phyloP scores from a whole-genome alignment of 352 stramenopile genomes.

The Vaucheria bursata region DNA sequence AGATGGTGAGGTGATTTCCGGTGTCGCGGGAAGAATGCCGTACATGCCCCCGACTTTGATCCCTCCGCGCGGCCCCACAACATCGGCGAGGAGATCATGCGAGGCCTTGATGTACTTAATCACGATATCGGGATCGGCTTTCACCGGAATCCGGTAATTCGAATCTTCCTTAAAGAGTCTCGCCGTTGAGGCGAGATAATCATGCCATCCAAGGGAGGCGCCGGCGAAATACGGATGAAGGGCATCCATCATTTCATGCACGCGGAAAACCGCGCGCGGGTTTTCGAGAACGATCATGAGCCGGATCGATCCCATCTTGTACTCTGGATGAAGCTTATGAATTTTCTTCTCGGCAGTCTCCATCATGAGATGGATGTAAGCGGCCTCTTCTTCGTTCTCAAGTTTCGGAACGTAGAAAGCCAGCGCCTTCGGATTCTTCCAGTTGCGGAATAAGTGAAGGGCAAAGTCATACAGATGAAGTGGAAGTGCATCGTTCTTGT shows the following conservation, averaged over 20 bases:
- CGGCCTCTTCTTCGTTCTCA: not conserved
- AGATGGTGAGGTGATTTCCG: not conserved
- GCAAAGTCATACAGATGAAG: not conserved
- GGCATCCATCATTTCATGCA: not conserved
- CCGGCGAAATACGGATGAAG: constrained; percentile 1
- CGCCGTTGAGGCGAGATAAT: not conserved
- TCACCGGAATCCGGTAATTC: not conserved
- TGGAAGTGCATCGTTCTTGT: not conserved
- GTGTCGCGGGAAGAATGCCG: not conserved
- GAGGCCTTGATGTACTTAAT: constrained; percentile 3
- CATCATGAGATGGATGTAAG: not conserved
- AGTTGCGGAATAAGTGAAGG: not conserved
- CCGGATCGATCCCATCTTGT: not conserved
- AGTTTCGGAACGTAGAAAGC: not conserved
- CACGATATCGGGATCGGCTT: not conserved
- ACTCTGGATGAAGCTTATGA: not conserved
- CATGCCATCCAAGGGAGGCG: not conserved
- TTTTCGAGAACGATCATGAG: constrained; percentile 4
- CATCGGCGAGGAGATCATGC: not conserved
- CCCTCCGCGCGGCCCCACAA: not conserved
- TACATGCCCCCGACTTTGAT: constrained; percentile 2
- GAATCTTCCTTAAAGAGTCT: not conserved
- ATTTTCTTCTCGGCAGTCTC: not conserved
- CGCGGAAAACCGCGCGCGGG: not conserved
- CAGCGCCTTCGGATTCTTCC: not conserved